Base-by-base conservation (phyloP, 78 protist genomes). In the Dictyostelium firmibasis region DNA sequence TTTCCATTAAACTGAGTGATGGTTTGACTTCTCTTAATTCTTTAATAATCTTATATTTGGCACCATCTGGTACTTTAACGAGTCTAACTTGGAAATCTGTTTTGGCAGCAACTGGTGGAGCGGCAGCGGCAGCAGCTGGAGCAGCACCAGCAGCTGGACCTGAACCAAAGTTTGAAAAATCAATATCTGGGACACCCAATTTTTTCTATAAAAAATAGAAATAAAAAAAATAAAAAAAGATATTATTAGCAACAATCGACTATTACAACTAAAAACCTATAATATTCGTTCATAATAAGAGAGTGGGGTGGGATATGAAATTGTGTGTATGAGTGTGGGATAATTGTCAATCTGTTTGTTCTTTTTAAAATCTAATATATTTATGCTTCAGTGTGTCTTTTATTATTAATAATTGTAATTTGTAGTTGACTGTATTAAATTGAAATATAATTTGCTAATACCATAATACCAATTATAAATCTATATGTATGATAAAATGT, bases 11-110 rank as follows among this genome's bases (percentile, higher is more conserved):
- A 86, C 89, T 79, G 20, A 92, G 85, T 31, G 86, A 47, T 85
- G 96, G 96, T 70, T 92, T 92, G 38, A 84, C 78, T 64, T 85
- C 88, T 85, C 96, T 85, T 33, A 92, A 85, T 50, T 92, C 96
- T 72, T 92, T 92, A 72, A 92, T 85, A 84, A 92, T 81, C 85
- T 92, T 92, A 72, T 92, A 92, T 84, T 92, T 92, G n/a, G 92
- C 96, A 57, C 96, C 96, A 31, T 92, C 96, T 72, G 96, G 89
- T 29, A 92, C 91, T 87, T 92, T 92, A 13, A n/a, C 18, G 36
- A 92, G 79, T 77, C 74, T 83, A 50, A 92, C 91, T 72, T 62
- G 77, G 96, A 75, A 92, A 25, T 86, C 96, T 69, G 96, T 47
- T 86, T 92, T 92, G 1, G 89, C 84, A 3, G 91, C 70, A 60